These are phyloP conservation scores for Alternaria rosae DNA, from an alignment of 2,329 filamentous ascomycete genomes.

Conservation along the genomic window DNA sequence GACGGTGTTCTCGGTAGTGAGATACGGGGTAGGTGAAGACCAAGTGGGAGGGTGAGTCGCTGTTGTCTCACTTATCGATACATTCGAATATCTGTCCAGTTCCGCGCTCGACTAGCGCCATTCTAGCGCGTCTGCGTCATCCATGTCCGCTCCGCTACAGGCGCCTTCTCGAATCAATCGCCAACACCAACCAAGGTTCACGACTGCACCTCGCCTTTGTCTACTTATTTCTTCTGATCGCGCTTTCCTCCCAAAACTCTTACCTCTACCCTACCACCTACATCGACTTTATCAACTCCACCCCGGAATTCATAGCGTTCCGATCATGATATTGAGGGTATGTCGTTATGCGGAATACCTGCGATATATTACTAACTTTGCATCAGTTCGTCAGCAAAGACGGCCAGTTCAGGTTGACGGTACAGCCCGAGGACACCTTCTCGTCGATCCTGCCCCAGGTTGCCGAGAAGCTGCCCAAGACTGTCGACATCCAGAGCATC, in stretches of 20 bases:
- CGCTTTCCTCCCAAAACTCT: slow-evolving; percentile 2
- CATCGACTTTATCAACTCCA: background rate
- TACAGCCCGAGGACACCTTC: slow-evolving; percentile 79
- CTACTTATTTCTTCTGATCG: background rate
- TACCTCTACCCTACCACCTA: background rate
- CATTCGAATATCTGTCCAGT: slow-evolving; percentile 35
- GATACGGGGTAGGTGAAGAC: slow-evolving; percentile 12
- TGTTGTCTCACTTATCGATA: slow-evolving; percentile 20
- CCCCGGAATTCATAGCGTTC: slow-evolving; percentile 4
- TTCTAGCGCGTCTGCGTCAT: slow-evolving; percentile 14
- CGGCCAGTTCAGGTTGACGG: slow-evolving; percentile 82
- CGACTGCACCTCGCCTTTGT: slow-evolving; percentile 17
- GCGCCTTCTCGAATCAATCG: slow-evolving; percentile 13
- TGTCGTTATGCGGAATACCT: background rate
- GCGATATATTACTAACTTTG: background rate
- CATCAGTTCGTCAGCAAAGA: slow-evolving; percentile 56
- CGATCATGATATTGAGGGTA: slow-evolving; percentile 71
- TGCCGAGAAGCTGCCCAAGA: slow-evolving; percentile 66
- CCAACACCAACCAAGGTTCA: slow-evolving; percentile 18
- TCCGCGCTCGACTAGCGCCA: slow-evolving; percentile 21
- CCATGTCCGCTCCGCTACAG: background rate
- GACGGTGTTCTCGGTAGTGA: slow-evolving; percentile 18
- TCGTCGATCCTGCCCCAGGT: slow-evolving; percentile 63
- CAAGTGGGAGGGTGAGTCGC: slow-evolving; percentile 3
- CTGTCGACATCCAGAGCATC: slow-evolving; percentile 63